Evolutionary conservation across 2,329 filamentous ascomycete genomes (phyloP), one percentile per base, ranked within the genome.

Genomic region (Zopfia rhizophila): DNA sequence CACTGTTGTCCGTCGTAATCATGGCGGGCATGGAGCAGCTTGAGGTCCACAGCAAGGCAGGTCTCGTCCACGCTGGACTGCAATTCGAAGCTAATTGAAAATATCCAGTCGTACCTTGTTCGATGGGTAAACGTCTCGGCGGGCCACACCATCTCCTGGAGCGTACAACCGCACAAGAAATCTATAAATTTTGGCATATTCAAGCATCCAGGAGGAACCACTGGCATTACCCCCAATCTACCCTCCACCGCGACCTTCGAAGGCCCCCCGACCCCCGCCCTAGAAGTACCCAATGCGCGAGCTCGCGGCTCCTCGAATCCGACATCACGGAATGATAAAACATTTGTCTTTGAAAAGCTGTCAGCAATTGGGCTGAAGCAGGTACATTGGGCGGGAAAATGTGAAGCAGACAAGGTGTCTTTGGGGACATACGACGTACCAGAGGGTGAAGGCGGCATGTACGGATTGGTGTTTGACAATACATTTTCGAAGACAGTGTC

Each of bases 181-280:
- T 97, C 93, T 48, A 88, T 99, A 73, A 97, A 97, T 76, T 96
- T 99, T 71, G 94, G 92, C 67, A 89, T 99, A 65, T 95, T 99
- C 75, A 97, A 97, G 72, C 94, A 97, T 71, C 93, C 94, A 2
- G 91, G 92, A 57, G 87, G 83, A 46, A 84, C 84, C 49, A 79
- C 79, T 56, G 79, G 83, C 52, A 52, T 56, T 13, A 52, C 65
- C 22, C 58, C 69, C 18, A 58, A 73, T 69, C 49, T 78, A 68
- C 48, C 68, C 30, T 55, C 67, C 14, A 56, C 64, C 36, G 58
- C 62, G 12, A 63, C 55, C 31, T 60, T 69, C 53, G 66, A 70
- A 41, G 58, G 55, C 1, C 61, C 66, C 31, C 36, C 63, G n/a
- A 75, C 74, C 11, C 68, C 74, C 12, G 64, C 61, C 37, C 67